Evolutionary conservation across 2,329 filamentous ascomycete species (phyloP).

Genomic region (Aspergillus quadrilineatus): DNA sequence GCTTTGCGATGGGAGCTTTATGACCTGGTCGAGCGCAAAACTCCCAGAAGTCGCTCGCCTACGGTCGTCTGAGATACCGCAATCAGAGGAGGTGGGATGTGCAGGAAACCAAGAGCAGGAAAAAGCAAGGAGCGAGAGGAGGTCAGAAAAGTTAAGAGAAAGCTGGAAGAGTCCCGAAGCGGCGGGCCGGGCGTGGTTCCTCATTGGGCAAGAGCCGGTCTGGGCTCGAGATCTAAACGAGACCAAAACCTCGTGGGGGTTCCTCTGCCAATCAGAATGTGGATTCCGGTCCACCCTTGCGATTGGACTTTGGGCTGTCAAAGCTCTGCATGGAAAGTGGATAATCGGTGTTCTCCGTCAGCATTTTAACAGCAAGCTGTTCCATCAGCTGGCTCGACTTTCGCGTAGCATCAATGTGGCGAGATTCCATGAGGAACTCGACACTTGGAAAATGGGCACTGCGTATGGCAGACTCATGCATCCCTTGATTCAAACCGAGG

Average conservation of each 20-base stretch:
- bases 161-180: background rate
- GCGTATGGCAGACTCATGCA: background rate
- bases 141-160: conserved; percentile 4
- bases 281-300: background rate
- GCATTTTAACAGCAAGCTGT: background rate
- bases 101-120: background rate
- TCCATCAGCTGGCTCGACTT: background rate
- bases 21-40: conserved; percentile 54
- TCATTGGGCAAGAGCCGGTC: conserved; percentile 5
- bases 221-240: conserved; percentile 10
- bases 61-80: conserved; percentile 15
- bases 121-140: conserved; percentile 10
- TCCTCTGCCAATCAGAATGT: background rate
- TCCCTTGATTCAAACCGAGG: background rate
- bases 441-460: background rate
- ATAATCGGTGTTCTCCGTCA: conserved; percentile 1
- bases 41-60: conserved; percentile 57
- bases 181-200: background rate
- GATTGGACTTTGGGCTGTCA: background rate
- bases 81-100: conserved; percentile 1
- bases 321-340: background rate
- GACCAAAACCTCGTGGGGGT: conserved; percentile 5
- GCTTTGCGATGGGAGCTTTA: conserved; percentile 47
- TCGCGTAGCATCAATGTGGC: no score
- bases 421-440: background rate